Evolutionary conservation across 345 rosid species (phyloP).

Genomic region (Citrus mangshanensis): DNA sequence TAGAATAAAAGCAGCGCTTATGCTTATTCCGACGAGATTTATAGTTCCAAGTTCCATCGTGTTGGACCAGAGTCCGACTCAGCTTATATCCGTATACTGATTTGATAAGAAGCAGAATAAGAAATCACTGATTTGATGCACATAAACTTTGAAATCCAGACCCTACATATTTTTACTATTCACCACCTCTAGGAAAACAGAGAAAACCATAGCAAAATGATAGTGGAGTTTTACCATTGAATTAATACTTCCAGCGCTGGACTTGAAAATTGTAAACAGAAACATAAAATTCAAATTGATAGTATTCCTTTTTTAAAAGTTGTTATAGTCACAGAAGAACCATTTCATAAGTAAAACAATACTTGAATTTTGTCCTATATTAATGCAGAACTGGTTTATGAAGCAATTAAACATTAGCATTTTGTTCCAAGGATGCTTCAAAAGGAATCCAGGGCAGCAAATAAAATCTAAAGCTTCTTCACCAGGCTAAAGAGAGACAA

Average conservation of each 20-base stretch:
- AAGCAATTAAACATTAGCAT: background rate
- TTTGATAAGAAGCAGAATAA: background rate
- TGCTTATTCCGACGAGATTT: too few species aligned
- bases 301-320: background rate
- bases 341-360: background rate
- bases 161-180: background rate
- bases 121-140: background rate
- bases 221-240: background rate
- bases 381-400: background rate
- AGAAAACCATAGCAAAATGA: background rate
- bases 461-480: slow-evolving; percentile 8
- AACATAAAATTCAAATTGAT: background rate
- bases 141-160: background rate
- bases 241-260: background rate
- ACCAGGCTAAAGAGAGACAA: background rate
- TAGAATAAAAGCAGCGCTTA: too few species aligned
- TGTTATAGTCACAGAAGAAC: background rate
- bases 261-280: background rate
- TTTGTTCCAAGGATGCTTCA: background rate
- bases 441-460: slow-evolving; percentile 4
- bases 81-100: too few species aligned
- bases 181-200: background rate
- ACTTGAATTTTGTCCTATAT: background rate
- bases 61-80: too few species aligned
- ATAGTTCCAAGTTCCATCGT: too few species aligned